A percentile compares a stretch with the other conserved stretches of the same genome.
phyloP scores from a whole-genome alignment of 2,329 filamentous ascomycete genomes.

The Arthrobotrys megalospora region DNA sequence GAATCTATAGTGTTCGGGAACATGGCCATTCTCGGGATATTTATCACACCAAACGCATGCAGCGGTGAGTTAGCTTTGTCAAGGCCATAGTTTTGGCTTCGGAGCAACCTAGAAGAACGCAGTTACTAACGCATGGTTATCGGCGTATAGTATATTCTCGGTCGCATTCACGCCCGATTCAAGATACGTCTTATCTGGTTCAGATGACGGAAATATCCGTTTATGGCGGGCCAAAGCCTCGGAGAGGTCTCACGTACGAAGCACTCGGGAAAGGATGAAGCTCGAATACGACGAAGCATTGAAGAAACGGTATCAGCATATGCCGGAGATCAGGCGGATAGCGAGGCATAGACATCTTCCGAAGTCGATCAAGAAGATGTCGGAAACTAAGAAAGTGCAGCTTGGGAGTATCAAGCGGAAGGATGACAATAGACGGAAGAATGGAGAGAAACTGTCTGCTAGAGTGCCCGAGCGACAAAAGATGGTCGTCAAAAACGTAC shows the following conservation, averaged over 20 bases:
- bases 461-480: slow-evolving; percentile 86
- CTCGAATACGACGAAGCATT: slow-evolving; percentile 92
- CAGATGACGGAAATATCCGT: slow-evolving; percentile 91
- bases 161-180: slow-evolving; percentile 88
- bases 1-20: slow-evolving; percentile 67
- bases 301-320: slow-evolving; percentile 87
- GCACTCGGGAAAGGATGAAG: slow-evolving; percentile 84
- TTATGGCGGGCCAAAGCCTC: slow-evolving; percentile 92
- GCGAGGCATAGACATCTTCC: slow-evolving; percentile 86
- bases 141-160: slow-evolving; percentile 78
- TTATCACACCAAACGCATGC: slow-evolving; percentile 98
- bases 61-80: slow-evolving; percentile 70
- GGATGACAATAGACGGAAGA: slow-evolving; percentile 94
- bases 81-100: neutral
- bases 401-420: slow-evolving; percentile 83
- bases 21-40: slow-evolving; percentile 76
- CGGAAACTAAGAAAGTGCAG: slow-evolving; percentile 86
- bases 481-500: slow-evolving; percentile 74
- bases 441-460: slow-evolving; percentile 85
- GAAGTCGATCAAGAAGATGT: slow-evolving; percentile 78
- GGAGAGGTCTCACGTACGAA: slow-evolving; percentile 86
- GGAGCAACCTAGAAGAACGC: neutral
- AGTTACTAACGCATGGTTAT: slow-evolving; percentile 4
- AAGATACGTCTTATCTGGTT: slow-evolving; percentile 89
- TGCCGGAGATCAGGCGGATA: slow-evolving; percentile 95